phyloP scores from a whole-genome alignment of 257 asterid species.

The Solanum ossicruentum region DNA sequence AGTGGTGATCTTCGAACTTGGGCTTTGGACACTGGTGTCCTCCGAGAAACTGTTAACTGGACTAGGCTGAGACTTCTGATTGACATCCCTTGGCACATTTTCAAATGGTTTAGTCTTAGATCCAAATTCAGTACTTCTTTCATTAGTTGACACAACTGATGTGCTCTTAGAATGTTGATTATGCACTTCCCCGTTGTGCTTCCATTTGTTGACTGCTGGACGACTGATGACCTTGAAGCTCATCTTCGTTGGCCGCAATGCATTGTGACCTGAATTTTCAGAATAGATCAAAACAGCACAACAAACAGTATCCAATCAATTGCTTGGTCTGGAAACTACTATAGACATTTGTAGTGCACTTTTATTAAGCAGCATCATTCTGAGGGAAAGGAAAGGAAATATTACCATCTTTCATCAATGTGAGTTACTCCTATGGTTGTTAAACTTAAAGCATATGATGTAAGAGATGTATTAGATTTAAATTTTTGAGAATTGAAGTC shows the following conservation, averaged over 20 bases:
- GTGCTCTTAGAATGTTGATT: not conserved
- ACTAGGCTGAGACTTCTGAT: not conserved
- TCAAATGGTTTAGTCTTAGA: not conserved
- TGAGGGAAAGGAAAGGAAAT: not conserved
- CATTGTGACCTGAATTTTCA: not conserved
- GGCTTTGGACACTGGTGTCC: not conserved
- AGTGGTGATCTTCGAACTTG: not conserved
- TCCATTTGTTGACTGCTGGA: not conserved
- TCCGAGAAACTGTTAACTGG: not conserved
- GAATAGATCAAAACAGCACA: not conserved
- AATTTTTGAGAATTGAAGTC: not conserved
- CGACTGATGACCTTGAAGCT: conserved; percentile 9
- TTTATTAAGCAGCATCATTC: not conserved
- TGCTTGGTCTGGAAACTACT: not conserved
- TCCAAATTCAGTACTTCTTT: not conserved
- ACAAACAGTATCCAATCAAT: not conserved
- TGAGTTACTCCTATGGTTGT: not conserved
- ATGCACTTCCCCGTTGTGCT: not conserved
- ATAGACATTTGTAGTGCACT: not conserved
- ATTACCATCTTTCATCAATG: not conserved
- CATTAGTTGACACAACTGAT: not conserved
- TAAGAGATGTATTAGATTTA: not conserved
- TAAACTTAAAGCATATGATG: not conserved
- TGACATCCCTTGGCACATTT: conserved; percentile 1
- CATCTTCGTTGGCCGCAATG: not conserved